Conservation (phyloP, 177 flowering plant genomes). For the Vitis hybrid region DNA sequence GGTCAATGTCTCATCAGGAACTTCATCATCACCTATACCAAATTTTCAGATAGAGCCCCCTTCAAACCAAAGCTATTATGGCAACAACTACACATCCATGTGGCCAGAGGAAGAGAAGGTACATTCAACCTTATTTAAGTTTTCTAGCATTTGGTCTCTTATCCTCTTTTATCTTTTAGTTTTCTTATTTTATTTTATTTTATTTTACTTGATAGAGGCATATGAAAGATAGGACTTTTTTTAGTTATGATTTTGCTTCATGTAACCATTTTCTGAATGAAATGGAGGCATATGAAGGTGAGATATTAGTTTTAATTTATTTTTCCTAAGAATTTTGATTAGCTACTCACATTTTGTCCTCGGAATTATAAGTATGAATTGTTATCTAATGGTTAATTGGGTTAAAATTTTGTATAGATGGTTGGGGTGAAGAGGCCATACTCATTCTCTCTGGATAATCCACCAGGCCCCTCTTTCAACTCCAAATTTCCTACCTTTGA, state of each 20-base stretch:
- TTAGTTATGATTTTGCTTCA: no score
- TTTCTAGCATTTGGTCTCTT: not conserved
- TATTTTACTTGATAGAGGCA: not conserved
- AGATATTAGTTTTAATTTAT: not conserved
- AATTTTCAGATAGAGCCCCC: constrained; percentile 88
- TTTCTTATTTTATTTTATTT: not conserved
- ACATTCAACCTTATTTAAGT: not conserved
- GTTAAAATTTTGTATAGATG: constrained; percentile 56
- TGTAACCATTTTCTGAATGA: not conserved
- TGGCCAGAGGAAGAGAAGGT: constrained; percentile 73
- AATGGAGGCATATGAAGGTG: not conserved
- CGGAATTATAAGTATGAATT: not conserved
- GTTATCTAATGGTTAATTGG: constrained; percentile 21
- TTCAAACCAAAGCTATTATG: constrained; percentile 86
- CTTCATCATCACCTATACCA: constrained; percentile 49
- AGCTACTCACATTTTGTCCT: not conserved
- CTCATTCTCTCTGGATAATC: constrained; percentile 56
- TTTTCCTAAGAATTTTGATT: not conserved
- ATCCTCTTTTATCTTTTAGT: not conserved
- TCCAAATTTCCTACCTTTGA: constrained; percentile 30
- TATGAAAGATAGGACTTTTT: not conserved
- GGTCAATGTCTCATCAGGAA: constrained; percentile 54
- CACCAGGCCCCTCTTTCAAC: constrained; percentile 29
- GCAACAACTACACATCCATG: constrained; percentile 28
- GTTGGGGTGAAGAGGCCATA: constrained; percentile 67